Evolutionary conservation across 75 land plant species (phyloP).

Genomic region (Larix kaempferi): DNA sequence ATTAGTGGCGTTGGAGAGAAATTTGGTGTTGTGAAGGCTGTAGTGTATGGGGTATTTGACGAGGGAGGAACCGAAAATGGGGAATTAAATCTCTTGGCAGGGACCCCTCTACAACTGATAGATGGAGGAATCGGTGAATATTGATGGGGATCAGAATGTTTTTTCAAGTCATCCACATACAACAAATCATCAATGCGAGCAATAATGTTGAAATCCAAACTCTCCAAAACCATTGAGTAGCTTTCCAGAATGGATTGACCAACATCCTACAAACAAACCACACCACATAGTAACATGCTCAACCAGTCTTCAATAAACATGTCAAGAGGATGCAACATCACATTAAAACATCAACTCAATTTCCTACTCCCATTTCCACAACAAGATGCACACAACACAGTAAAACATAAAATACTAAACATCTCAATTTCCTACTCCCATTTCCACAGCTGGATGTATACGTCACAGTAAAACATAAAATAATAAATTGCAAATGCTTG

Average conservation of each 20-base stretch:
- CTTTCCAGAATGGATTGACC: constrained; percentile 95
- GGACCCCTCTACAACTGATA: constrained; percentile 22
- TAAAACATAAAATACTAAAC: too few species aligned
- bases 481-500: background rate
- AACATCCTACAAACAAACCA: constrained; percentile 68
- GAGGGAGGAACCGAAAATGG: constrained; percentile 28
- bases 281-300: background rate
- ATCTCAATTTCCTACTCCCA: too few species aligned
- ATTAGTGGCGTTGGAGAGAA: constrained; percentile 42
- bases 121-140: constrained; percentile 25
- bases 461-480: too few species aligned
- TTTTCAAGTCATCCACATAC: constrained; percentile 71
- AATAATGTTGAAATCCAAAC: constrained; percentile 85
- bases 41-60: constrained; percentile 48
- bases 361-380: too few species aligned
- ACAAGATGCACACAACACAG: background rate
- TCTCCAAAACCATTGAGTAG: constrained; percentile 95
- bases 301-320: background rate
- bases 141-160: constrained; percentile 41
- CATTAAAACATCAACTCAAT: background rate
- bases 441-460: background rate
- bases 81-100: constrained; percentile 36
- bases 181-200: constrained; percentile 90
- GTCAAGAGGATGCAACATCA: background rate
- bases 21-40: constrained; percentile 48